Percentiles rank a stretch among this genome's conserved stretches.
These are phyloP conservation scores for Rhizopogon parksii DNA, from an alignment of 1,284 basidiomycete genomes.

Conservation along the genomic window DNA sequence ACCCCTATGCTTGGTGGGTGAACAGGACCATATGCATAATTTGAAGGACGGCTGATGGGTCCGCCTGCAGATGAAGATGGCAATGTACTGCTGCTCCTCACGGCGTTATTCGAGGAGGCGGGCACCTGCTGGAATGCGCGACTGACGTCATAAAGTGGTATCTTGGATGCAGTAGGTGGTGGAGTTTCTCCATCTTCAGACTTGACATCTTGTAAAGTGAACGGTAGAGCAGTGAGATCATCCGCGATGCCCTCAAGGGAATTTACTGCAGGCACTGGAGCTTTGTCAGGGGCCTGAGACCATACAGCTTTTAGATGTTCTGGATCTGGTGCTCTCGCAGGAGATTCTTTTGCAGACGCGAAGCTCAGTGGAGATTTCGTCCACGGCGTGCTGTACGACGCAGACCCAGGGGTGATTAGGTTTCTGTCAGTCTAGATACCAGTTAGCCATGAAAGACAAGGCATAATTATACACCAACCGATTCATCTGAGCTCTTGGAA, in stretches of 20 bases:
- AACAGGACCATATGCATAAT: conserved; percentile 29
- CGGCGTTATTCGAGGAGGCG: conserved; percentile 36
- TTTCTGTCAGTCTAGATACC: conserved; percentile 36
- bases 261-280: conserved; percentile 58
- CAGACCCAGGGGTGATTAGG: conserved; percentile 45
- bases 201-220: conserved; percentile 73
- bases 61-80: conserved; percentile 43
- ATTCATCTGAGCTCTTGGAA: conserved; percentile 42
- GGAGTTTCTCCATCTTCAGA: conserved; percentile 75
- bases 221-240: conserved; percentile 67
- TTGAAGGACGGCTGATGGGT: conserved; percentile 38
- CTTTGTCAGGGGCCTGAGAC: conserved; percentile 69
- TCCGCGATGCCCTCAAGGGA: conserved; percentile 74
- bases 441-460: conserved; percentile 9
- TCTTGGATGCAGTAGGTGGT: conserved; percentile 62
- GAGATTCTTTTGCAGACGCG: conserved; percentile 52
- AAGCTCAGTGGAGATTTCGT: conserved; percentile 52
- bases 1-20: conserved; percentile 36
- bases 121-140: conserved; percentile 79
- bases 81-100: conserved; percentile 38
- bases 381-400: conserved; percentile 45
- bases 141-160: conserved; percentile 74
- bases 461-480: conserved; percentile 29
- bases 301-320: conserved; percentile 78
- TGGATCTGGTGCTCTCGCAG: conserved; percentile 61